phyloP scores from a whole-genome alignment of 2,329 filamentous ascomycete species.

The Balansia obtecta region DNA sequence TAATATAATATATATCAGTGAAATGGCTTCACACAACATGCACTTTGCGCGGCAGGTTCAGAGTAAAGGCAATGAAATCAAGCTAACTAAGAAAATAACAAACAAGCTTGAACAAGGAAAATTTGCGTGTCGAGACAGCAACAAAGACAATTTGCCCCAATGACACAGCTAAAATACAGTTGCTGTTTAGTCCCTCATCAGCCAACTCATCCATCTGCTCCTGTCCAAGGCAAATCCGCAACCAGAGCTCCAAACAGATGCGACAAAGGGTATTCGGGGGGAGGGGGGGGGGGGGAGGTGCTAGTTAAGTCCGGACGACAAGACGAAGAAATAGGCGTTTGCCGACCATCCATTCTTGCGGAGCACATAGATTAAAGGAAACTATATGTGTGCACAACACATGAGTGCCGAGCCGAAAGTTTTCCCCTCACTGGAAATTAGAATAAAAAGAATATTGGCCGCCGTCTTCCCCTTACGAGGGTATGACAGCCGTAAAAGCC shows the following conservation, averaged over 20 bases:
- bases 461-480: background rate
- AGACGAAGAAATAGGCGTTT: conserved; percentile 6
- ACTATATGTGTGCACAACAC: conserved; percentile 9
- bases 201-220: conserved; percentile 20
- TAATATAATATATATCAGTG: too few species aligned
- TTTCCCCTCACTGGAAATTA: background rate
- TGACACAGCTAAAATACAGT: conserved; percentile 27
- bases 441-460: conserved; percentile 10
- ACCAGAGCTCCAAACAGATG: conserved; percentile 19
- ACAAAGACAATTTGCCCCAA: conserved; percentile 19
- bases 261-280: conserved; percentile 17
- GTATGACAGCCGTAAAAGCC: background rate
- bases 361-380: conserved; percentile 10
- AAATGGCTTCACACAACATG: background rate
- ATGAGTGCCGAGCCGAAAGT: conserved; percentile 2
- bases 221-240: conserved; percentile 21
- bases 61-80: conserved; percentile 23
- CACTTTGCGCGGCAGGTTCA: background rate
- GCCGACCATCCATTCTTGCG: conserved; percentile 10
- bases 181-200: conserved; percentile 16
- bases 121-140: conserved; percentile 19
- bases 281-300: too few species aligned
- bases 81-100: conserved; percentile 27
- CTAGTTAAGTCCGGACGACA: conserved; percentile 11
- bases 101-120: conserved; percentile 18